Base-by-base conservation (phyloP, 2,329 filamentous ascomycete species). In the Xylariaceae sp. region DNA sequence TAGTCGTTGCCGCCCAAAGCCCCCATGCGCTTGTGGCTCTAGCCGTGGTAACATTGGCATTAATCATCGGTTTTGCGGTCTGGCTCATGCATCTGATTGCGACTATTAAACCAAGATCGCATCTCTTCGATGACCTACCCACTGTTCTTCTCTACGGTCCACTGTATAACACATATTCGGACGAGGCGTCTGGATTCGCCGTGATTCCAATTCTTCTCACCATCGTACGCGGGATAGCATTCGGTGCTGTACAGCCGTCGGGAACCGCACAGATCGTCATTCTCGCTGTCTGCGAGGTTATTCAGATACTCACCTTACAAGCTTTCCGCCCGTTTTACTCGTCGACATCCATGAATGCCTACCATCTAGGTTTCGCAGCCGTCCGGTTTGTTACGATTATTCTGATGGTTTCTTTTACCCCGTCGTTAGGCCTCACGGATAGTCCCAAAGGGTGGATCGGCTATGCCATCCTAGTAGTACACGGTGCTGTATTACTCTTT, bases 131-230 rank as follows among this genome's bases (percentile, higher is more conserved):
- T 74, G 92, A 97, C 69, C 80, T 99, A 53, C 86, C 91, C 5
- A 97, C 91, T 0, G 86, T 97, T 7, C 80, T 99, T 2, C 82
- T 91, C 0, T 97, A 96, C 68, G 94, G 94, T 0, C 91, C 94
- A 4, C 79, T 99, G 6, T 99, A 99, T 75, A 99, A 99, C 75
- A 99, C 94, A 0, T 97, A 96, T 73, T 94, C 90, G 23, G 94
- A 99, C 72, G 89, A 93, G 72, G 91, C 92, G 0, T 90, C 93
- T 6, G 87, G 90, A 0, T 99, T 96, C 73, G 92, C 93, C 5
- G 81, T 96, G 48, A 86, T 97, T 17, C 92, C 93, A 0, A 85
- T 96, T 13, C 78, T 95, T 39, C 79, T 97, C 60, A 96, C 89
- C 3, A 86, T 96, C 70, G 78, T 96, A 60, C 88, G 93, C 39